phyloP scores from a whole-genome alignment of 2,329 filamentous ascomycete species.

The Aspergillus sergii region DNA sequence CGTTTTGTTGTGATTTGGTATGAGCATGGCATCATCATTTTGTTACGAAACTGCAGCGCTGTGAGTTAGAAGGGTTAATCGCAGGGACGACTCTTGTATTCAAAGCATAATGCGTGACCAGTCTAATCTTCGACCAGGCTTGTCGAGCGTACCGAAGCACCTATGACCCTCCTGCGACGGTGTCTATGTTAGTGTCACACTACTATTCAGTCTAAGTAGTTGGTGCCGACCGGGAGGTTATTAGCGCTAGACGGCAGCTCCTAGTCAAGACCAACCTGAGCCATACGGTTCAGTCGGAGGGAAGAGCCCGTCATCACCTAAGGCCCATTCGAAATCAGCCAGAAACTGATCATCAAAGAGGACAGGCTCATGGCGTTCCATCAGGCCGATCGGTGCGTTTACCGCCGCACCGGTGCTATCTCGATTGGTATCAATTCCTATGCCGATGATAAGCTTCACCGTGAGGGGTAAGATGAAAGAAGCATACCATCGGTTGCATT shows the following conservation, averaged over 20 bases:
- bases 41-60: background rate
- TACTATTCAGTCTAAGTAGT: background rate
- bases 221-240: background rate
- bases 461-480: background rate
- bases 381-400: constrained; percentile 1
- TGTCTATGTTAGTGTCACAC: background rate
- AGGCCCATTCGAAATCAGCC: constrained; percentile 43
- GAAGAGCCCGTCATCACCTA: constrained; percentile 34
- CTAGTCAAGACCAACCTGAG: constrained; percentile 22
- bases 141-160: background rate
- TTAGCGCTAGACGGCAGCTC: background rate
- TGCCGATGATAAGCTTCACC: constrained; percentile 8
- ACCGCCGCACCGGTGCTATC: constrained; percentile 9
- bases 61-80: background rate
- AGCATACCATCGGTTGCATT: constrained; percentile 22
- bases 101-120: background rate
- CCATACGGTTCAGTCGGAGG: constrained; percentile 27
- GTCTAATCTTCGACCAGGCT: background rate
- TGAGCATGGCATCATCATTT: background rate
- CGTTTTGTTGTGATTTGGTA: background rate
- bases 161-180: background rate
- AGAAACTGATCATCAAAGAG: constrained; percentile 42
- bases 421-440: constrained; percentile 18
- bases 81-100: background rate
- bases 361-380: constrained; percentile 24